These are phyloP conservation scores for Psidium guajava DNA, from an alignment of 345 rosid species.

Conservation along the genomic window DNA sequence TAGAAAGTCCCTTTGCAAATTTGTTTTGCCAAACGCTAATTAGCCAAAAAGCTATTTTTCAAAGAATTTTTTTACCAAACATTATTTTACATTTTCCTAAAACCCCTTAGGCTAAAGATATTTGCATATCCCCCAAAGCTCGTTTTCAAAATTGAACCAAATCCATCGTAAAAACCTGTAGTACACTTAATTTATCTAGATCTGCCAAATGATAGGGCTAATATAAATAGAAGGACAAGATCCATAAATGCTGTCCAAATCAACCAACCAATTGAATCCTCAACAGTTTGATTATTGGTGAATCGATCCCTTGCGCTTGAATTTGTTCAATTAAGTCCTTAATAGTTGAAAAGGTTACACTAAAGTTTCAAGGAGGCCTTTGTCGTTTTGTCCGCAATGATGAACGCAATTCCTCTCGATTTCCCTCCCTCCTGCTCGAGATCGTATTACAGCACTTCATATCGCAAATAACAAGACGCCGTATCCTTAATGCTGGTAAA, in stretches of 20 bases:
- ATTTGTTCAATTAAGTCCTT: not conserved
- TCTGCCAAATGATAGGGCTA: not conserved
- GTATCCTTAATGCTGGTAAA: not conserved
- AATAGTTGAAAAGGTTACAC: accelerated
- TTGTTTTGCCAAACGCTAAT: too few species aligned
- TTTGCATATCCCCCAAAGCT: too few species aligned
- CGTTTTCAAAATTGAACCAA: too few species aligned
- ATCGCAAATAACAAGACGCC: accelerated
- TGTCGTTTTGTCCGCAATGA: not conserved
- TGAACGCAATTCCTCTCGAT: not conserved
- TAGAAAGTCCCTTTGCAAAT: too few species aligned
- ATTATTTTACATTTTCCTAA: too few species aligned
- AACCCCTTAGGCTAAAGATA: too few species aligned
- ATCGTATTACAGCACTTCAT: not conserved
- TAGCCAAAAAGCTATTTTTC: too few species aligned
- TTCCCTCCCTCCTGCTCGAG: not conserved
- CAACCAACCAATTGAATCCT: not conserved
- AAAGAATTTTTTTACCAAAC: too few species aligned
- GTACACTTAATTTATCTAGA: not conserved
- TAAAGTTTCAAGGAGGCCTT: not conserved
- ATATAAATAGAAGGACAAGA: not conserved
- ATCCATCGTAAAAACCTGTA: too few species aligned
- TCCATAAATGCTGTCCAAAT: accelerated
- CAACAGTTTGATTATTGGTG: not conserved
- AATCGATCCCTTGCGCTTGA: not conserved